phyloP scores from a whole-genome alignment of 2,329 filamentous ascomycete species.

The Sporothrix euskadiensis region DNA sequence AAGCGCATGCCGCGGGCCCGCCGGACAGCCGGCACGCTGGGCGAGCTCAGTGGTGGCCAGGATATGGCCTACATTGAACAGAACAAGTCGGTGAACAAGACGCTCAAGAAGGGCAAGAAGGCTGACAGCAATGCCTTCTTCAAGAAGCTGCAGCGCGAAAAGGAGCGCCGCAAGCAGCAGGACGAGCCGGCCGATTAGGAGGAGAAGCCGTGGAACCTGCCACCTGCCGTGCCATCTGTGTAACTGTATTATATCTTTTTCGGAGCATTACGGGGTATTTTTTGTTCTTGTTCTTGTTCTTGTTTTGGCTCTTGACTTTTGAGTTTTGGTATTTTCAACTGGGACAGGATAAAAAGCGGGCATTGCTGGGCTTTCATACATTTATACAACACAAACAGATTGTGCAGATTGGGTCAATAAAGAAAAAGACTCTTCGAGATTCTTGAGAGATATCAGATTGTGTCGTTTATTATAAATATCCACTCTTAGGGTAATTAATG shows the following conservation, averaged over 20 bases:
- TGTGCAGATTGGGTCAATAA: neutral
- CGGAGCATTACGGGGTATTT: neutral
- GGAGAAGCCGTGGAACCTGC: neutral
- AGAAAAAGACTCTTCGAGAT: neutral
- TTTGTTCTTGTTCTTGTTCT: neutral
- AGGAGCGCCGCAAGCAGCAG: slow-evolving; percentile 46
- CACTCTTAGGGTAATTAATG: too few species aligned
- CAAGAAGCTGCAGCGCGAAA: slow-evolving; percentile 64
- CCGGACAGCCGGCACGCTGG: slow-evolving; percentile 80
- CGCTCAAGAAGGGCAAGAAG: slow-evolving; percentile 58
- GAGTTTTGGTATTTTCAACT: neutral
- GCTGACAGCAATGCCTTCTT: slow-evolving; percentile 60
- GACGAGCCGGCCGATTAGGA: slow-evolving; percentile 2
- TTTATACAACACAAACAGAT: neutral
- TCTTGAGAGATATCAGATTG: too few species aligned
- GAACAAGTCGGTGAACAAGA: slow-evolving; percentile 71
- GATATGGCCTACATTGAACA: slow-evolving; percentile 96
- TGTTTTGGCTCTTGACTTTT: neutral
- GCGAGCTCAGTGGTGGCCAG: slow-evolving; percentile 84
- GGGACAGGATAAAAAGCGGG: neutral
- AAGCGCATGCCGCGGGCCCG: slow-evolving; percentile 52
- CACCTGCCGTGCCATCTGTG: neutral
- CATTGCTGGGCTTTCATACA: neutral
- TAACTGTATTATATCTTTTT: neutral
- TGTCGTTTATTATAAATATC: too few species aligned